Base-by-base conservation (phyloP, 805 yeast genomes). In the Ogataea allantospora region DNA sequence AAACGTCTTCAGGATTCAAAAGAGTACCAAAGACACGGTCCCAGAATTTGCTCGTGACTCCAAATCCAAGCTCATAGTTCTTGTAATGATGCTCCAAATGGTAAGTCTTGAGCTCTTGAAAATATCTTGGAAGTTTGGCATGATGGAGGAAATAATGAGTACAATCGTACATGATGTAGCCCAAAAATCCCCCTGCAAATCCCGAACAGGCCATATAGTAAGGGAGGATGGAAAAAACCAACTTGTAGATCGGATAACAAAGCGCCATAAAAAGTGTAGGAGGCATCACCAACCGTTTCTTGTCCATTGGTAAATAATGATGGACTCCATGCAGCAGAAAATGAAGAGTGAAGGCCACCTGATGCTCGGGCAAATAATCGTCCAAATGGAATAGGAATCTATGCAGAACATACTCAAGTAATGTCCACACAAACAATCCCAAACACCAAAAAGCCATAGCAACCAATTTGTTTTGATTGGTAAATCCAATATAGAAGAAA, bases 51-150 rank as follows among this genome's bases (percentile, higher is more conserved):
- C 88, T 76, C 20, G 98, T 88, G 46, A 93, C 98, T 51, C 99
- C 99, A 53, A 89, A 93, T 1, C 98, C 99, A 52, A 89, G 68
- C 65, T 95, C 95, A 64, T 87, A 93, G 66, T 93, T 91, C 70
- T 91, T 89, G 71, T 93, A 93, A 61, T 93, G 99, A 65, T 93
- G 99, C 62, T 91, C 98, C 65, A 93, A 74, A 63, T 93, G 99
- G 60, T 88, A 82, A 34, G 84, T 86, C 65, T 93, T 93, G 57
- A 88, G 68, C 20, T 76, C 79, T 60, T 86, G 88, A 65, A 88
- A 68, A 58, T 71, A 83, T 27, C 67, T 54, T 16, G 99, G 99
- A 54, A 93, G 71, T 55, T 73, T 74, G 25, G 86, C 77, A 65
- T 93, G 99, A 60, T 93, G 99, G 58, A 93, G 67, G 56, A 86